phyloP scores from a whole-genome alignment of 345 rosid species.

The Moringa oleifera region DNA sequence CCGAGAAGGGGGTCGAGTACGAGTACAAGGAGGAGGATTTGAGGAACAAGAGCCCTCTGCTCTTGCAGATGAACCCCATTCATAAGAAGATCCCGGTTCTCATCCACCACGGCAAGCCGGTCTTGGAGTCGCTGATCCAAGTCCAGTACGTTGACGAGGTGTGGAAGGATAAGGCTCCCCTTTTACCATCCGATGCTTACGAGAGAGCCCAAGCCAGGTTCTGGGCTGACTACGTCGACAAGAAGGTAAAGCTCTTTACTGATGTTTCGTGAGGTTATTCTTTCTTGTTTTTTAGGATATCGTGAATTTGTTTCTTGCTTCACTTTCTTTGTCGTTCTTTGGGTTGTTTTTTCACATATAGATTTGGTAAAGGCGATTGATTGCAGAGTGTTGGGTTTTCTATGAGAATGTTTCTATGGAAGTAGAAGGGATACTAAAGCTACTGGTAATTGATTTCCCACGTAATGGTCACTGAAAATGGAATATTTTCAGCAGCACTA shows the following conservation, averaged over 20 bases:
- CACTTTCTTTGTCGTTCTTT: too few relatives aligned
- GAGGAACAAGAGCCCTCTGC: slow-evolving; percentile 1
- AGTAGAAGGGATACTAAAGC: too few relatives aligned
- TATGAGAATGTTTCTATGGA: too few relatives aligned
- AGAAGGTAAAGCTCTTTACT: slow-evolving; percentile 12
- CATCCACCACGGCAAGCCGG: slow-evolving; percentile 19
- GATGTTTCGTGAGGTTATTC: too few relatives aligned
- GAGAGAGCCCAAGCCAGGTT: slow-evolving; percentile 13
- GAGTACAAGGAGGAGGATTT: slow-evolving; percentile 15
- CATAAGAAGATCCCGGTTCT: slow-evolving; percentile 16
- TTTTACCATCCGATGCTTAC: slow-evolving; percentile 15
- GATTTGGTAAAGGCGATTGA: too few relatives aligned
- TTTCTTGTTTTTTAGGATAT: background rate
- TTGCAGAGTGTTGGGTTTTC: too few relatives aligned
- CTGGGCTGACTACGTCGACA: slow-evolving; percentile 18
- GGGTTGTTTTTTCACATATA: too few relatives aligned
- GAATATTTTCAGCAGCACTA: too few relatives aligned
- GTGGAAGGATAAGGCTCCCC: background rate
- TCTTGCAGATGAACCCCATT: slow-evolving; percentile 16
- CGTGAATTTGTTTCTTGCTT: too few relatives aligned
- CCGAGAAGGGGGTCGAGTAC: slow-evolving; percentile 8
- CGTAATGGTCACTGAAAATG: too few relatives aligned
- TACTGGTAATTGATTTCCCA: too few relatives aligned
- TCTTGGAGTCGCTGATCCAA: slow-evolving; percentile 9
- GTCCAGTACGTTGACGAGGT: slow-evolving; percentile 16